These are phyloP conservation scores for Nadsonia starkeyi-henricii DNA, from an alignment of 1,139 yeast species.

Conservation along the genomic window DNA sequence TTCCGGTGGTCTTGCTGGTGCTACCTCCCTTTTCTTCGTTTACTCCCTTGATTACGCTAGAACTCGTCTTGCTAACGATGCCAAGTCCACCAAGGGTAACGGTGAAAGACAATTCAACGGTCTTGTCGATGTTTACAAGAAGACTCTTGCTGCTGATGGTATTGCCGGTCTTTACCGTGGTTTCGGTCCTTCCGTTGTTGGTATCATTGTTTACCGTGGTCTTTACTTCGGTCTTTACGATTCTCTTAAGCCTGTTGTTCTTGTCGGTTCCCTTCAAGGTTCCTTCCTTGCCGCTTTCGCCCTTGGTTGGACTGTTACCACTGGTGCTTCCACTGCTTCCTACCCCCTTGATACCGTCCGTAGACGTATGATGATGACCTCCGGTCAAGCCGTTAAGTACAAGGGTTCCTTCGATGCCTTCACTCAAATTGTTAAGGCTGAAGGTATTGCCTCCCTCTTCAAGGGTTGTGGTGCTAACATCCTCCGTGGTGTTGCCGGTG, in stretches of 20 bases:
- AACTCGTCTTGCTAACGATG: constrained; percentile 75
- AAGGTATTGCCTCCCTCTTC: constrained; percentile 60
- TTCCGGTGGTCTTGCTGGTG: constrained; percentile 78
- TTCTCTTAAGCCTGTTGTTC: constrained; percentile 62
- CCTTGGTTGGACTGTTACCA: constrained; percentile 69
- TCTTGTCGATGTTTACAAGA: constrained; percentile 61
- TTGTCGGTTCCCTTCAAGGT: constrained; percentile 60
- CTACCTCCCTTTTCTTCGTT: constrained; percentile 58
- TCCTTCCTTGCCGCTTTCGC: constrained; percentile 60
- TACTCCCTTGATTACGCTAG: constrained; percentile 75
- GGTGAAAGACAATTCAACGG: constrained; percentile 73
- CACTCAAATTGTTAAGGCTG: constrained; percentile 55
- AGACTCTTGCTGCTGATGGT: constrained; percentile 66
- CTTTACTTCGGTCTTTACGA: constrained; percentile 72
- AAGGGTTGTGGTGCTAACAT: constrained; percentile 84
- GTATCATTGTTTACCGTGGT: constrained; percentile 75
- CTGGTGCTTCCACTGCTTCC: constrained; percentile 67
- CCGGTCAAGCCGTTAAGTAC: constrained; percentile 70
- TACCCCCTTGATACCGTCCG: constrained; percentile 74
- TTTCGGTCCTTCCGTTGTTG: constrained; percentile 70
- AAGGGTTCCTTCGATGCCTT: constrained; percentile 63
- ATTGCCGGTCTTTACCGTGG: constrained; percentile 74
- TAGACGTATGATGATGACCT: constrained; percentile 84
- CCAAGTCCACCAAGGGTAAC: constrained; percentile 37
- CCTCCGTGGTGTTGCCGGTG: constrained; percentile 81